Base-by-base conservation (phyloP, 2,329 filamentous ascomycete genomes). In the Alternaria arborescens region DNA sequence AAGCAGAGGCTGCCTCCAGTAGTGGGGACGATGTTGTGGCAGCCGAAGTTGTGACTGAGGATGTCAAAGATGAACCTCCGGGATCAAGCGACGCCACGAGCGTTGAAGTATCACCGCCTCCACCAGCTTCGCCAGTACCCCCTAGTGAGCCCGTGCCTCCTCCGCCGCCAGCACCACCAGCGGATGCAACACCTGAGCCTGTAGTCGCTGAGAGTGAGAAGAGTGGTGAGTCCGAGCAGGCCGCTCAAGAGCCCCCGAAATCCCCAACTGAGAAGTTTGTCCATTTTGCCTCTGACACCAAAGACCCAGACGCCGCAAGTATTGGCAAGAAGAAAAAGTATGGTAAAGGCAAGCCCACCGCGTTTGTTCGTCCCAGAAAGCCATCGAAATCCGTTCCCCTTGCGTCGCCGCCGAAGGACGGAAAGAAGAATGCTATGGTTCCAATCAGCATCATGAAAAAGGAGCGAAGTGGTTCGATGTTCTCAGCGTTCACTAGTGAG, bases 161-260 rank as follows among this genome's bases (percentile, higher is more conserved):
- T 14, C 55, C 65, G 8, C 65, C 66, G 38, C 58, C 66, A 38
- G 62, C 61, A 22, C 60, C 62, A 52, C 60, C 60, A 8, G 50
- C 44, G 24, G 47, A 65, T 20, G 36, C 56, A 38, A 36, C 40
- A 16, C 48, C 38, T 30, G 42, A 43, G 48, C 20, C 59, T 22
- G 53, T 40, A 57, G 47, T 56, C 10, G 63, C 46, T 32, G 71
- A 69, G 58, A 63, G 63, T 67, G 69, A 73, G 70, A 73, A 73
- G 70, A 75, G 70, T 76, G 73, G 74, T 76, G 75, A 76, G 74
- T 77, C 71, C 67, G 74, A 76, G 72, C 73, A 66, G 70, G 70
- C 64, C 55, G 71, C 71, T 75, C 70, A 71, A 71, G 62, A 70
- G 65, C 66, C 73, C 71, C 69, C 68, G 52, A 70, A 71, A 58